These are phyloP conservation scores for Breynia disticha DNA, from an alignment of 441 rosid genomes.

Conservation along the genomic window DNA sequence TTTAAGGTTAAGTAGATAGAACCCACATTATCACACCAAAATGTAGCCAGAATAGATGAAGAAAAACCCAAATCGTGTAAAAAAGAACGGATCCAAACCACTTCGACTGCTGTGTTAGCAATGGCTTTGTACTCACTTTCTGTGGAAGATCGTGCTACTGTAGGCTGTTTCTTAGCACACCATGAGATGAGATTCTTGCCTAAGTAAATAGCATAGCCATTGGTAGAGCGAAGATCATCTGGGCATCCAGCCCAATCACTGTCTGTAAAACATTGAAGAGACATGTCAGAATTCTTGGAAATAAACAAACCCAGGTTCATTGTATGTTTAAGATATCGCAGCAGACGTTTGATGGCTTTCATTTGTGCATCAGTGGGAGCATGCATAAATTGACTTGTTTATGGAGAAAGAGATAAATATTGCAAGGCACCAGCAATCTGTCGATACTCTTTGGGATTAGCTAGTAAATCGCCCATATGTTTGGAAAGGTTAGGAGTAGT, in stretches of 20 bases:
- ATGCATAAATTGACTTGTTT: background rate
- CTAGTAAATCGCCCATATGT: no score
- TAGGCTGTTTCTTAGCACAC: background rate
- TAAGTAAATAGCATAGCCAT: background rate
- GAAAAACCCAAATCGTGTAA: no score
- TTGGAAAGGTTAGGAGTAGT: no score
- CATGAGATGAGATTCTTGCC: background rate
- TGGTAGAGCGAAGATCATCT: background rate
- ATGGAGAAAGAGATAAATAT: background rate
- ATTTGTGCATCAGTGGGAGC: background rate
- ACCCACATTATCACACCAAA: no score
- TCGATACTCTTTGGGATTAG: background rate
- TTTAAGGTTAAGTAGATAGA: no score
- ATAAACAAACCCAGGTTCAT: background rate
- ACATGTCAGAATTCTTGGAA: background rate
- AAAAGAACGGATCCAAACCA: no score
- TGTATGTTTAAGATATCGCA: background rate
- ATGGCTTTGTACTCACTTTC: background rate
- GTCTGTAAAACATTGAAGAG: background rate
- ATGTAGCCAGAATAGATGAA: no score
- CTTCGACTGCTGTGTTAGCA: background rate
- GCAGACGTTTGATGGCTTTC: background rate
- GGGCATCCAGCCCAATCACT: background rate
- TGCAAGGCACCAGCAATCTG: background rate
- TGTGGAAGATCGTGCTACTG: background rate